These are phyloP conservation scores for Blastocladiella britannica DNA, from an alignment of 192 early-diverging fungal species.

Conservation along the genomic window DNA sequence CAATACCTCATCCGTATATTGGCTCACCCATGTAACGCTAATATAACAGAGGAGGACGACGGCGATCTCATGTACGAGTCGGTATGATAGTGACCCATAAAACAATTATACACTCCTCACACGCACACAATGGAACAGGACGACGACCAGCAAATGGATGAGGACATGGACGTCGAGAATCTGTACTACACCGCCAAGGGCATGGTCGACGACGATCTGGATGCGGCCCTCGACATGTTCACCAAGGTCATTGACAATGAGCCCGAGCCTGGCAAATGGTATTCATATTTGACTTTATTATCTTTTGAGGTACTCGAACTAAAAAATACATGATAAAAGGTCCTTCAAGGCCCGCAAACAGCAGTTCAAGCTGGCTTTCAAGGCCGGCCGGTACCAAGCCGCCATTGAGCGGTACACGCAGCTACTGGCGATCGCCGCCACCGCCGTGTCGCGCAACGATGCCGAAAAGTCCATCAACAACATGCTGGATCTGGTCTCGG, in stretches of 20 bases:
- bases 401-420: slow-evolving; percentile 48
- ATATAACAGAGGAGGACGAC: too few relatives aligned
- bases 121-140: too few relatives aligned
- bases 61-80: too few relatives aligned
- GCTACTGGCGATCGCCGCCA: slow-evolving; percentile 51
- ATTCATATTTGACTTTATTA: slow-evolving; percentile 1
- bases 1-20: too few relatives aligned
- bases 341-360: slow-evolving; percentile 80
- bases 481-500: slow-evolving; percentile 61
- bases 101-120: too few relatives aligned
- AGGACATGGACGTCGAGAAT: slow-evolving; percentile 76
- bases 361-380: slow-evolving; percentile 60
- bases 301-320: background rate
- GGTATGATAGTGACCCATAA: too few relatives aligned
- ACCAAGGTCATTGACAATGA: slow-evolving; percentile 55
- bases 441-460: slow-evolving; percentile 61
- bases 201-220: slow-evolving; percentile 55
- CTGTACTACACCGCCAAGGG: slow-evolving; percentile 78
- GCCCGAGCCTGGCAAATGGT: slow-evolving; percentile 69
- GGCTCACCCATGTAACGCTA: too few relatives aligned
- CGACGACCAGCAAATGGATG: slow-evolving; percentile 13
- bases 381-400: slow-evolving; percentile 34
- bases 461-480: slow-evolving; percentile 82
- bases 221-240: slow-evolving; percentile 52
- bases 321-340: slow-evolving; percentile 20